These are phyloP conservation scores for Barnettozyma hawaiiensis DNA, from an alignment of 1,139 yeast species.

Conservation along the genomic window DNA sequence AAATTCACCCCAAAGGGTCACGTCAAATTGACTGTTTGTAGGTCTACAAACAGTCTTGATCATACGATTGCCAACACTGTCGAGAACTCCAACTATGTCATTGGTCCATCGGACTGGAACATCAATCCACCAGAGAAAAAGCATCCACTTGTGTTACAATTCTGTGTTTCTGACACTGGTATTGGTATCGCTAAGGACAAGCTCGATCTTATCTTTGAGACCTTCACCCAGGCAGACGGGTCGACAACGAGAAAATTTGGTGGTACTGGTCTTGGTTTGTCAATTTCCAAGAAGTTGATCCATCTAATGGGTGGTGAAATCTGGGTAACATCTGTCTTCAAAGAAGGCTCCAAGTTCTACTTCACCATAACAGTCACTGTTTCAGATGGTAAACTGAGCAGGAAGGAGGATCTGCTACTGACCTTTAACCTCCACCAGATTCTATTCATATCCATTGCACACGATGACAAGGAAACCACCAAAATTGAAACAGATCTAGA, in stretches of 20 bases:
- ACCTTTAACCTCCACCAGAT: conserved; percentile 72
- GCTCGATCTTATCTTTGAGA: conserved; percentile 77
- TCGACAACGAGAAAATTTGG: conserved; percentile 89
- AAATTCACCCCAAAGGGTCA: conserved; percentile 81
- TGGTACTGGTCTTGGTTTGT: conserved; percentile 83
- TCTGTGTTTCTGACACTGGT: conserved; percentile 87
- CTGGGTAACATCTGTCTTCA: conserved; percentile 80
- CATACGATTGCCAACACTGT: conserved; percentile 20
- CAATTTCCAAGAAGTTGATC: conserved; percentile 80
- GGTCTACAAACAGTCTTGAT: conserved; percentile 32
- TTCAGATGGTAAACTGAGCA: conserved; percentile 61
- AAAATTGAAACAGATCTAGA: conserved; percentile 32
- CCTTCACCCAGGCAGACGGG: conserved; percentile 91
- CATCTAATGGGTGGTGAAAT: conserved; percentile 90
- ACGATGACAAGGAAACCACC: conserved; percentile 44
- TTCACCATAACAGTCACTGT: conserved; percentile 77
- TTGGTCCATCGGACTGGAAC: conserved; percentile 15
- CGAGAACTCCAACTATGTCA: conserved; percentile 18
- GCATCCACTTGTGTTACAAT: conserved; percentile 59
- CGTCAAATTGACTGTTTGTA: conserved; percentile 61
- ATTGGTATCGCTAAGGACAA: conserved; percentile 84
- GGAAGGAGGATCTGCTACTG: conserved; percentile 63
- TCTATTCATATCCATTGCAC: conserved; percentile 65
- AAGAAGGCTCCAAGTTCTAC: conserved; percentile 76
- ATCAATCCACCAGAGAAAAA: conserved; percentile 15